Conservation (phyloP, 1,139 yeast genomes). For the Nakaseomyces delphensis region DNA sequence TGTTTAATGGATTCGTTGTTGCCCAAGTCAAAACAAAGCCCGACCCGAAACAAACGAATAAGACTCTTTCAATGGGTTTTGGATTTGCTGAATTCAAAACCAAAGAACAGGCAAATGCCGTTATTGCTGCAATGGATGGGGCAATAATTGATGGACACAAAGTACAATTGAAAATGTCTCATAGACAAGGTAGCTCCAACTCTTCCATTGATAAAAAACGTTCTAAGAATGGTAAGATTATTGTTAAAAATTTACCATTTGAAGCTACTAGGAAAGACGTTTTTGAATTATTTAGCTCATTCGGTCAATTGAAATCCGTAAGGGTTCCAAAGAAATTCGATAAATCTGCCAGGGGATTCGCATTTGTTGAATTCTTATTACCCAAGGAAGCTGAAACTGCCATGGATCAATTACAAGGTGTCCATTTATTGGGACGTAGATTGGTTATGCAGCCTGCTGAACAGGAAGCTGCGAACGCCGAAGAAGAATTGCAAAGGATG, state of each 20-base stretch:
- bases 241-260: slow-evolving; percentile 93
- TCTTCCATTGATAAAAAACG: slow-evolving; percentile 19
- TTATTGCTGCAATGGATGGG: slow-evolving; percentile 68
- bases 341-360: slow-evolving; percentile 93
- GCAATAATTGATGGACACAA: slow-evolving; percentile 81
- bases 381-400: slow-evolving; percentile 92
- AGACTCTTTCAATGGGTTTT: slow-evolving; percentile 84
- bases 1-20: slow-evolving; percentile 68
- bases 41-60: slow-evolving; percentile 64
- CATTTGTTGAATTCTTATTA: slow-evolving; percentile 85
- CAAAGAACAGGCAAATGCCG: slow-evolving; percentile 67
- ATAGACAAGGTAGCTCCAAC: slow-evolving; percentile 46
- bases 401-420: slow-evolving; percentile 91
- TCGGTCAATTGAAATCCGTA: slow-evolving; percentile 89
- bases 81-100: slow-evolving; percentile 90
- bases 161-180: slow-evolving; percentile 79
- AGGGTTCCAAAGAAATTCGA: slow-evolving; percentile 96
- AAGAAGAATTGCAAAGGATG: slow-evolving; percentile 84
- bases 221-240: slow-evolving; percentile 56
- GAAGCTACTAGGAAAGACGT: slow-evolving; percentile 92
- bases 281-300: slow-evolving; percentile 81
- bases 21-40: slow-evolving; percentile 86
- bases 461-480: slow-evolving; percentile 71
- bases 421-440: slow-evolving; percentile 92
- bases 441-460: slow-evolving; percentile 93